These are phyloP conservation scores for Globisporangium splendens DNA, from an alignment of 352 stramenopile species.

Conservation along the genomic window DNA sequence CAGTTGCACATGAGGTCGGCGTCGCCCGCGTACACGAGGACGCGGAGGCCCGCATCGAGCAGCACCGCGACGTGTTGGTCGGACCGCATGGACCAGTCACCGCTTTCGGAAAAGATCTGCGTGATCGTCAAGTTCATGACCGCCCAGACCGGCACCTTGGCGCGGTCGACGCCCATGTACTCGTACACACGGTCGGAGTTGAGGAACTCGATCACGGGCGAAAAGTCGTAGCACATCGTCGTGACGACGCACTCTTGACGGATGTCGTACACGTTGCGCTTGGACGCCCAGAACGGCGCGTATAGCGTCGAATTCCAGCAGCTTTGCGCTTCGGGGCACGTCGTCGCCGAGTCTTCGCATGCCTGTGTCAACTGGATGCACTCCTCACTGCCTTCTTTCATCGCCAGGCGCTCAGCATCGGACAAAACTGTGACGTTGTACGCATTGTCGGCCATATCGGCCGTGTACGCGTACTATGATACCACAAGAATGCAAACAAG, in stretches of 20 bases:
- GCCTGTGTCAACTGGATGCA: slow-evolving; percentile 37
- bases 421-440: slow-evolving; percentile 49
- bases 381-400: slow-evolving; percentile 30
- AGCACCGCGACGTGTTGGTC: slow-evolving; percentile 84
- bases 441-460: slow-evolving; percentile 53
- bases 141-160: slow-evolving; percentile 62
- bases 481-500: background rate
- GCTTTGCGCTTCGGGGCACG: slow-evolving; percentile 25
- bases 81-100: slow-evolving; percentile 92
- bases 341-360: slow-evolving; percentile 19
- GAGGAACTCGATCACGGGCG: background rate
- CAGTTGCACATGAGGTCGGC: slow-evolving; percentile 97
- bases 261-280: slow-evolving; percentile 62
- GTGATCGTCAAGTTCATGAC: slow-evolving; percentile 92
- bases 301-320: slow-evolving; percentile 48
- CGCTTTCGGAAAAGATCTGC: slow-evolving; percentile 15
- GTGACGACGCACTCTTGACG: slow-evolving; percentile 21
- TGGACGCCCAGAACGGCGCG: slow-evolving; percentile 25
- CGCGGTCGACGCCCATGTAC: slow-evolving; percentile 36
- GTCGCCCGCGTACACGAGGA: slow-evolving; percentile 96
- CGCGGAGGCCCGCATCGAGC: slow-evolving; percentile 63
- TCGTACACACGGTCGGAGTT: slow-evolving; percentile 22
- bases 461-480: slow-evolving; percentile 31
- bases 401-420: slow-evolving; percentile 21
- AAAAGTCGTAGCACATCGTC: slow-evolving; percentile 4